Evolutionary conservation across 805 yeast species (phyloP), one percentile per base, ranked within the genome.

Genomic region (Dipodascopsis uninucleata): DNA sequence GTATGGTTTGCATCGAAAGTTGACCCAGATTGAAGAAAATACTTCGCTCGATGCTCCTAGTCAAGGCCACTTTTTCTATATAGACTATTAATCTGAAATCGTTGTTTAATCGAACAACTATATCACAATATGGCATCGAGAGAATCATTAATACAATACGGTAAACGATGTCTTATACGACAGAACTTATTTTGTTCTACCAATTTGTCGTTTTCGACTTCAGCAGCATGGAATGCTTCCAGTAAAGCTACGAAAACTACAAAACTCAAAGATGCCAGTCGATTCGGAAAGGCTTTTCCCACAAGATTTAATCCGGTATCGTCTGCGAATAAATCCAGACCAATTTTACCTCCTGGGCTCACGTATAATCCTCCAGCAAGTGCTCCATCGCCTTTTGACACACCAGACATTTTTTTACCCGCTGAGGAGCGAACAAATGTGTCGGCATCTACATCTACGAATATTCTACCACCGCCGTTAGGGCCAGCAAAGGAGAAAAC

Each of bases 341-440:
- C 76, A 47, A 61, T 69, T 41, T 67, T 75, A 16, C 77, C 81
- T 1, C 68, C 72, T 20, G 90, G 90, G 4, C 65, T 85, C 22
- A 76, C 78, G 31, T 71, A 69, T 57, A 71, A 76, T 52, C 81
- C 80, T 16, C 75, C 86, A 32, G 88, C 87, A 20, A 76, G 89
- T 2, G 74, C 83, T 10, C 71, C 81, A 22, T 65, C 75, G 9
- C 77, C 63, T 46, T 63, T 50, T 63, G 74, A 68, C 61, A 81
- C 93, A 2, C 94, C 95, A 14, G 71, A 71, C 41, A 78, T 80
- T 2, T 85, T 85, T 61, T 63, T 85, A 45, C 87, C 93, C 8
- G 53, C 66, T 4, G 26, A 29, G 86, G 84, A 59, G 77, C 79
- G 59, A 49, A 2, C 44, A 40, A 36, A 46, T 33, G 22, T 61